Evolutionary conservation across 176 grass and related monocot genomes (phyloP).

Genomic region (Eremochloa ophiuroides): DNA sequence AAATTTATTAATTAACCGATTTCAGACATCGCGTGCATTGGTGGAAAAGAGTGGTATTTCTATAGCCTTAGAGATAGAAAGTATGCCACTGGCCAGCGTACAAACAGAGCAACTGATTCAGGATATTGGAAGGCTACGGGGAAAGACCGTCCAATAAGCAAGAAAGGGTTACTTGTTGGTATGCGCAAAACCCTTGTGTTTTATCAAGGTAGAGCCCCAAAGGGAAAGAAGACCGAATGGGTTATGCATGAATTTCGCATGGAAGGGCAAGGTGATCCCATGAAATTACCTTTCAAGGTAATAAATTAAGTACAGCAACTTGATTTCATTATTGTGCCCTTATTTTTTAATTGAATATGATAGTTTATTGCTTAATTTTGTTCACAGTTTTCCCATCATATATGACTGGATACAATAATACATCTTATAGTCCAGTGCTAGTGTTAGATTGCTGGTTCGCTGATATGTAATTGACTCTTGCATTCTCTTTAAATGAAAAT

Average conservation of each 20-base stretch:
- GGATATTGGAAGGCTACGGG: slow-evolving; percentile 97
- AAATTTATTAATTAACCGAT: neutral
- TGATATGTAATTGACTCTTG: too few species aligned
- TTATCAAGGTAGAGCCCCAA: slow-evolving; percentile 89
- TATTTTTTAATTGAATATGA: neutral
- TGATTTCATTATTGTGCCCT: neutral
- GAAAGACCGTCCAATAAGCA: slow-evolving; percentile 66
- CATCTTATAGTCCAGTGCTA: too few species aligned
- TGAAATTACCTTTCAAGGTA: slow-evolving; percentile 61
- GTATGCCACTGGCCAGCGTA: slow-evolving; percentile 78
- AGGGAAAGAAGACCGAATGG: slow-evolving; percentile 93
- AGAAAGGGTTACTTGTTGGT: slow-evolving; percentile 60
- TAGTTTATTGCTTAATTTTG: neutral
- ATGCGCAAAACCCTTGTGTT: slow-evolving; percentile 99
- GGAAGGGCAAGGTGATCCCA: slow-evolving; percentile 43
- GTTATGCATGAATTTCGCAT: slow-evolving; percentile 95
- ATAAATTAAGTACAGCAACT: neutral
- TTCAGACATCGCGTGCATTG: slow-evolving; percentile 76
- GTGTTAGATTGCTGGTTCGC: too few species aligned
- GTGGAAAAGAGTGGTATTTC: slow-evolving; percentile 92
- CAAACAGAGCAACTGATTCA: slow-evolving; percentile 80
- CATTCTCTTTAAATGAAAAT: too few species aligned
- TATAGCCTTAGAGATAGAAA: slow-evolving; percentile 81
- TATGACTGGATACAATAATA: neutral
- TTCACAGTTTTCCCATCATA: neutral